Base-by-base conservation (phyloP, 2,329 filamentous ascomycete genomes). In the Aspergillus sp. region DNA sequence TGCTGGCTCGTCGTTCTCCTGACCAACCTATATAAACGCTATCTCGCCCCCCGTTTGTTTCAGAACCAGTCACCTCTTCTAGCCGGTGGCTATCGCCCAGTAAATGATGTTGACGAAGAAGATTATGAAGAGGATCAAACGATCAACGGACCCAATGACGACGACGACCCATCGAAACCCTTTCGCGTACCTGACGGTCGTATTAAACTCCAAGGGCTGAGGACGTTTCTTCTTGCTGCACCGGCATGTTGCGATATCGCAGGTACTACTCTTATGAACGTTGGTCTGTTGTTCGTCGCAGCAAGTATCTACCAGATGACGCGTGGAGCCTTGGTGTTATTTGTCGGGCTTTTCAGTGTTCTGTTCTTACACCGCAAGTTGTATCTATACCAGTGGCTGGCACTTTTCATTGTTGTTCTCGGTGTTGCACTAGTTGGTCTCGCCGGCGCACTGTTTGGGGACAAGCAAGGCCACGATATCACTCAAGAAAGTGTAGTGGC, bases 291-390 rank as follows among this genome's bases (percentile, higher is more conserved):
- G 49, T 93, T 98, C 72, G 93, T 98, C 23, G 95, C 91, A 12
- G 91, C 95, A 1, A 96, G 91, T 60, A 97, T 99, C 70, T 99
- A 97, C 77, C 95, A 99, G 78, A 99, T 99, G 95, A 98, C 93
- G 1, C 84, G 95, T 58, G 95, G 95, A 8, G 95, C 95, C 0
- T 82, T 99, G 43, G 93, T 99, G 3, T 82, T 99, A 6, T 99
- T 99, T 67, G 95, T 99, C 19, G 95, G 95, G 0, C 79, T 98
- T 0, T 97, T 99, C 78, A 96, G 92, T 69, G 93, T 99, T 27
- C 69, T 96, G 12, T 98, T 99, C 74, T 80, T 99, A 57, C 88
- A 86, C 68, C 86, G 91, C 48, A 88, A 86, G 65, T 82, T 99
- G 35, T 85, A 87, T 60, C 72, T 90, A n/a, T 97, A 93, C 79